Conservation (phyloP, 768 basidiomycete genomes). For the Pluteus cervinus region DNA sequence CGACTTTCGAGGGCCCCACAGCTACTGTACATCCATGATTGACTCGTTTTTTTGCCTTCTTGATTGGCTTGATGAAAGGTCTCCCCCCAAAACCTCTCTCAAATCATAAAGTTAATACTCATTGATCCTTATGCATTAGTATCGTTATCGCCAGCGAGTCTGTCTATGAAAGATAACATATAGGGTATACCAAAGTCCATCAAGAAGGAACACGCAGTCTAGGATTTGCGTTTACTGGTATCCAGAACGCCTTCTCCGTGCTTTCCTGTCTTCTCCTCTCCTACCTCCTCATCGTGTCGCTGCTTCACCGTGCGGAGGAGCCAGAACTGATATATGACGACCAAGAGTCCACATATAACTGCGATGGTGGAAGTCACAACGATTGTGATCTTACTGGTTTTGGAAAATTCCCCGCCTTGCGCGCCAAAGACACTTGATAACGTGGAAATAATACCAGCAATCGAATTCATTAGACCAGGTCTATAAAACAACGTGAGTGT, state of each 20-base stretch:
- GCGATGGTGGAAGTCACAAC: conserved; percentile 37
- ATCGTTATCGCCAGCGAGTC: no score
- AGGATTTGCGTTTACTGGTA: conserved; percentile 13
- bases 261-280: conserved; percentile 34
- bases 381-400: conserved; percentile 37
- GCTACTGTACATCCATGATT: no score
- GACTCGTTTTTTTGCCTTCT: no score
- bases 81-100: no score
- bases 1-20: no score
- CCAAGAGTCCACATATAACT: conserved; percentile 34
- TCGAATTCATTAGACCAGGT: conserved; percentile 51
- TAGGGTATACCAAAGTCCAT: no score
- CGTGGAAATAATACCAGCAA: conserved; percentile 52
- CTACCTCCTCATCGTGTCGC: conserved; percentile 35
- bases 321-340: conserved; percentile 38
- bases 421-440: conserved; percentile 43
- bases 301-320: conserved; percentile 34
- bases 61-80: no score
- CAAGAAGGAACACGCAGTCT: no score
- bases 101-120: no score
- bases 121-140: no score
- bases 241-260: conserved; percentile 37
- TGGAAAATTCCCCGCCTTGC: conserved; percentile 39
- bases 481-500: conserved; percentile 20
- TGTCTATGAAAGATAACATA: no score